Evolutionary conservation across 768 basidiomycete species (phyloP).

Genomic region (Mycena belliarum): DNA sequence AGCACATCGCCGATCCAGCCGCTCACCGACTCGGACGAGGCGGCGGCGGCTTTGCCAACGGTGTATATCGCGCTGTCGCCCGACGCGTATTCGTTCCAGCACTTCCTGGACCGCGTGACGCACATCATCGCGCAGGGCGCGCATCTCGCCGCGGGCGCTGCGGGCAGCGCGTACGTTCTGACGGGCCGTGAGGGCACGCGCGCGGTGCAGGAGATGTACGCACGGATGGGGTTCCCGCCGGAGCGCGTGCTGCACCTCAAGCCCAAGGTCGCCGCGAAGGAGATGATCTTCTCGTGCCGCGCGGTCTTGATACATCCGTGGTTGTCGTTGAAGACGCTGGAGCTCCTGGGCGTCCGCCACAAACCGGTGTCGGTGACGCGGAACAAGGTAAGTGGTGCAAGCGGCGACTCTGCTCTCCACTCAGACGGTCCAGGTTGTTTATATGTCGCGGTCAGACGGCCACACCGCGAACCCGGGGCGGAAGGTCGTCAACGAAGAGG

Average conservation of each 20-base stretch:
- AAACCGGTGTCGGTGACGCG: not conserved
- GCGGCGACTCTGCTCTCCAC: not conserved
- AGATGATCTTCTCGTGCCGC: conserved; percentile 15
- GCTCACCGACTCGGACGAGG: not conserved
- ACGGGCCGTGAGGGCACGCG: not conserved
- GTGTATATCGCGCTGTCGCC: conserved; percentile 10
- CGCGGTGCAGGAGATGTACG: conserved; percentile 11
- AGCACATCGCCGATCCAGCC: conserved; percentile 10
- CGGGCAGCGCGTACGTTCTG: not conserved
- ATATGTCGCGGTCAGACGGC: conserved; percentile 20
- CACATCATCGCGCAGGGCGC: conserved; percentile 12
- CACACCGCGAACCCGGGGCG: conserved; percentile 6
- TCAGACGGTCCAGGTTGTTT: conserved; percentile 4
- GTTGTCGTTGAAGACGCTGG: conserved; percentile 14
- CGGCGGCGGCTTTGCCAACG: not conserved
- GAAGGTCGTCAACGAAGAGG: conserved; percentile 11
- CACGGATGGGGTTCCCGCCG: conserved; percentile 1
- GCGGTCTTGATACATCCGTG: conserved; percentile 17
- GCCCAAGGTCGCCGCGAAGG: not conserved
- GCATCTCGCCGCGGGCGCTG: conserved; percentile 5
- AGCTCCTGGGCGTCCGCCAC: not conserved
- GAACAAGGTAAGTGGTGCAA: conserved; percentile 7
- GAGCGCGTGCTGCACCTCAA: conserved; percentile 2
- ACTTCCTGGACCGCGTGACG: conserved; percentile 19
- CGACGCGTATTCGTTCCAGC: conserved; percentile 19